Base-by-base conservation (phyloP, 73 alveolate genomes). In the Uronychia setigera region DNA sequence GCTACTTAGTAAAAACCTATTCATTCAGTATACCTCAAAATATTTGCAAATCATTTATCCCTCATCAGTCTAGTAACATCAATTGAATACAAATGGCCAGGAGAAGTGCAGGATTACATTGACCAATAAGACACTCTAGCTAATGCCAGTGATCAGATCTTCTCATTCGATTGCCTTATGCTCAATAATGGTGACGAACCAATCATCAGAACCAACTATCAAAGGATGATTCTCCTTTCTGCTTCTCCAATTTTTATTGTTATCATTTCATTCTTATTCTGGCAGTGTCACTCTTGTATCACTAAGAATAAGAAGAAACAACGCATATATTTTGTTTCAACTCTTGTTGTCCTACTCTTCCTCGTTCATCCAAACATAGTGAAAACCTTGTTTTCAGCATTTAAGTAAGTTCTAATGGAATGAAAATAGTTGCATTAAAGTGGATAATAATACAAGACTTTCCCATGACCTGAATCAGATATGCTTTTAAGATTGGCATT, bases 281-380 rank as follows among this genome's bases (percentile, higher is more conserved):
- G 76, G 30, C 33, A 32, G 26, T 32, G 9, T 11, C 1, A 14
- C 19, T 26, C 67, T 11, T 30, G 30, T 5, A 32, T 35, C 32
- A 33, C n/a, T 29, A 30, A 35, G 46, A 58, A 31, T 30, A 14
- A 1, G 76, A 59, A 81, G 81, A 9, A 9, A 58, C 33, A n/a
- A 32, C 35, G n/a, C 35, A 78, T 35, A 19, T 85, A 89, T 26
- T 78, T 88, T 1, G 59, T 78, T 13, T 27, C 92, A 26, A 88
- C 96, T 9, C 25, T 77, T 59, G 87, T 88, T 14, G 85, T 91
- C 26, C 31, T 91, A 35, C 74, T 88, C 58, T 91, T 91, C 88
- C 74, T 88, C 5, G 79, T 91, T 35, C 94, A 91, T 77, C 96
- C 96, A 0, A 88, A 81, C 76, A 76, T 91, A 33, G 85, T 84